Evolutionary conservation across 306 rosid species (phyloP), one percentile per base, ranked within the genome.

Genomic region (Castanea sativa): DNA sequence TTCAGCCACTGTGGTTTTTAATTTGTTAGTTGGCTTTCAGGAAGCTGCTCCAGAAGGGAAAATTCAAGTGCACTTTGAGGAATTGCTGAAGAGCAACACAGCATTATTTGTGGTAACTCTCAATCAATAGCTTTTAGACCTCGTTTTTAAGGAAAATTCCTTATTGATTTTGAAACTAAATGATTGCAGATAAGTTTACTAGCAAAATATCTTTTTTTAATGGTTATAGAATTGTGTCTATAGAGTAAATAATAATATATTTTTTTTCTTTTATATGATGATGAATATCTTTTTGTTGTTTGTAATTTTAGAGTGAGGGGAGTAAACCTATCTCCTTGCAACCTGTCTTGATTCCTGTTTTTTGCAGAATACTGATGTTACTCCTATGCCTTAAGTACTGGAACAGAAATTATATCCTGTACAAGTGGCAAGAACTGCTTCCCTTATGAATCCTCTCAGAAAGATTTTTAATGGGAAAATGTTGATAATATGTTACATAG

Each of bases 1-100:
- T 55, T 35, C 72, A 15, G 58, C 80, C 55, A 59, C 80, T 78
- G 20, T 27, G 73, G 49, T 0, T 82, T 79, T 78, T 52, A 38
- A 59, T 82, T 75, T 75, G 20, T 70, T 45, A 43, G 51, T 74
- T 76, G 75, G 51, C 78, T 85, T 78, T 80, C 89, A 92, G 99
- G 99, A 95, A 88, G 99, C 96, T 63, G 93, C 92, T 76, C 94
- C 93, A 0, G 97, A 92, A 81, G 97, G 98, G 41, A 95, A 95
- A 83, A 91, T 92, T 90, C 97, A 90, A 85, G 86, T 90, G 88
- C 94, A 91, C 86, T 95, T 95, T 76, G 98, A 92, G 92, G 96
- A 95, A 61, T 87, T 95, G 79, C 88, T 92, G 80, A 95, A 95
- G 88, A 91, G 98, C 89, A 95, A 92, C 85, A 95, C 98, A 30